Evolutionary conservation across 352 stramenopile species (phyloP).

Genomic region (Globisporangium spiculum): DNA sequence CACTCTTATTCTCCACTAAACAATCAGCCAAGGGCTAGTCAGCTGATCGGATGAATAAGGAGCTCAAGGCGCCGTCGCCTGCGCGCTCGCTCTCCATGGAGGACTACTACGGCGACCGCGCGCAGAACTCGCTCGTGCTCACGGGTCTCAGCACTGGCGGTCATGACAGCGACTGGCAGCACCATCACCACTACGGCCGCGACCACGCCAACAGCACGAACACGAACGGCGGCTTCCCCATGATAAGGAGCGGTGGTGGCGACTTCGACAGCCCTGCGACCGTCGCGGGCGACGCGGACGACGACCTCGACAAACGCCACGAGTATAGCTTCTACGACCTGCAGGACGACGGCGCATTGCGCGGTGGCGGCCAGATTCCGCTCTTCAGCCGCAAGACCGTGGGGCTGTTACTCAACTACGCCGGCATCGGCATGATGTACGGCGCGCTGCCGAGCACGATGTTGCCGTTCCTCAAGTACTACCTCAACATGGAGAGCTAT

Average conservation of each 20-base stretch:
- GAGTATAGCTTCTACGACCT: conserved; percentile 66
- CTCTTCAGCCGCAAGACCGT: conserved; percentile 42
- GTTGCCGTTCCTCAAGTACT: conserved; percentile 26
- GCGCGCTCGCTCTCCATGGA: conserved; percentile 8
- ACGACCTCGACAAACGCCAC: conserved; percentile 9
- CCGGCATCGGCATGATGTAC: conserved; percentile 62
- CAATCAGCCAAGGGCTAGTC: too few species aligned
- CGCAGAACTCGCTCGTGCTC: not conserved
- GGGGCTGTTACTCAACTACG: conserved; percentile 75
- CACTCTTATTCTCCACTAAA: not conserved
- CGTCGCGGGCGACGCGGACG: not conserved
- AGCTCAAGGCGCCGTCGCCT: not conserved
- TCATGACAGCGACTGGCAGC: too few species aligned
- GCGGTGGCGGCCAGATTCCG: conserved; percentile 43
- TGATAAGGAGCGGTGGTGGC: not conserved
- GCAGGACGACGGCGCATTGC: conserved; percentile 59
- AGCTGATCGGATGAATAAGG: too few species aligned
- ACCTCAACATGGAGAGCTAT: conserved; percentile 63
- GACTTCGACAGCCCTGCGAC: conserved; percentile 8
- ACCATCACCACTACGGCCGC: not conserved
- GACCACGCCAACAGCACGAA: not conserved
- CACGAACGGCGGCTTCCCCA: not conserved
- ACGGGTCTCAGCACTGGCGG: not conserved
- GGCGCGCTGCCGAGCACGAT: conserved; percentile 57
- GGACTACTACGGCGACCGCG: not conserved